Conservation (phyloP, 129 eudicot species). For the Pseudognaphalium luteoalbum region DNA sequence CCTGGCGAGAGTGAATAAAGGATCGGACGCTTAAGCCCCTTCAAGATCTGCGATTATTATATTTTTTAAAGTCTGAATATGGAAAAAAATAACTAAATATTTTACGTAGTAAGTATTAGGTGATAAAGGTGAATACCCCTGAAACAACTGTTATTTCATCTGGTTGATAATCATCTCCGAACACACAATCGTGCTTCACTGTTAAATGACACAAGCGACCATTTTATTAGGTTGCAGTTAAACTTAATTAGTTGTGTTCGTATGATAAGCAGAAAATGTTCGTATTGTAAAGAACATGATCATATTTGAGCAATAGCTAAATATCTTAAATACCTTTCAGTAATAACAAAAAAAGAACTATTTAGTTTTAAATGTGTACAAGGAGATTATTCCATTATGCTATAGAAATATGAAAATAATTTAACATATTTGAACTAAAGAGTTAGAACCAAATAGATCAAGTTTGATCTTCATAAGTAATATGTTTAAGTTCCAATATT, state of each 20-base stretch:
- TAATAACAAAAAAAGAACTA: too few relatives aligned
- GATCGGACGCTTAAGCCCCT: constrained; percentile 50
- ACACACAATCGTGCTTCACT: constrained; percentile 96
- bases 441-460: background rate
- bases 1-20: constrained; percentile 92
- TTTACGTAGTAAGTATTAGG: background rate
- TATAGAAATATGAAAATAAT: background rate
- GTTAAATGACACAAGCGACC: constrained; percentile 18
- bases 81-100: background rate
- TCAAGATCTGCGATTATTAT: constrained; percentile 54
- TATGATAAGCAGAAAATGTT: background rate
- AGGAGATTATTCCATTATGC: background rate
- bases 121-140: constrained; percentile 47
- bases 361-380: too few relatives aligned
- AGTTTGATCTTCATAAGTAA: background rate
- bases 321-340: background rate
- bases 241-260: background rate
- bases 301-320: background rate
- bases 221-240: background rate
- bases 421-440: background rate
- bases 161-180: constrained; percentile 78
- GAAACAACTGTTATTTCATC: constrained; percentile 73
- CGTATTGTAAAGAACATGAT: background rate
- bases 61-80: constrained; percentile 7
- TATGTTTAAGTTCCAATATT: background rate